Evolutionary conservation across 192 early-diverging fungal genomes (phyloP).

Genomic region (Backusella liffmaniae): DNA sequence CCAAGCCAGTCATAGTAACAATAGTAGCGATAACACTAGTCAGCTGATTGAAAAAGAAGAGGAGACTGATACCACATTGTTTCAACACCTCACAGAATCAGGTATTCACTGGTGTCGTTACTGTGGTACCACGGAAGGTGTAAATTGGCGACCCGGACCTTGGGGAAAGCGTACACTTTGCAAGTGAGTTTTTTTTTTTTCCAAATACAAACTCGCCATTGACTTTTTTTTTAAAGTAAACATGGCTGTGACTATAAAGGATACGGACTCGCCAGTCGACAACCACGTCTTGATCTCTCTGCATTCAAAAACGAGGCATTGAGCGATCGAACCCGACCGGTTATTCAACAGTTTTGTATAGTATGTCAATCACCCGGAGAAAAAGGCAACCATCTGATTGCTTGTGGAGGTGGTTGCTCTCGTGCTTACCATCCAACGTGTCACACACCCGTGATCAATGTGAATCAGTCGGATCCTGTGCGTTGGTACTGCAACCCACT

Average conservation of each 20-base stretch:
- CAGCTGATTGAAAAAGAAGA: not conserved
- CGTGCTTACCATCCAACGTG: conserved; percentile 23
- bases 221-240: conserved; percentile 47
- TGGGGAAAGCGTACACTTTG: conserved; percentile 94
- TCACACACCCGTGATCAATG: not conserved
- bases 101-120: conserved; percentile 89
- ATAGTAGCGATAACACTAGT: not conserved
- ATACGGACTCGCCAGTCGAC: conserved; percentile 87
- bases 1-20: not conserved
- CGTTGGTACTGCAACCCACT: conserved; percentile 17
- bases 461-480: conserved; percentile 9
- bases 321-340: not conserved
- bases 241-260: conserved; percentile 96
- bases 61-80: conserved; percentile 47
- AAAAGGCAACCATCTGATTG: not conserved
- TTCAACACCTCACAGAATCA: conserved; percentile 59
- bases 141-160: conserved; percentile 90
- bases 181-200: conserved; percentile 52
- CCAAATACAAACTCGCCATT: not conserved
- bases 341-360: not conserved
- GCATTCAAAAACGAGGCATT: conserved; percentile 46
- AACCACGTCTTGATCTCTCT: conserved; percentile 81
- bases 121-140: conserved; percentile 87
- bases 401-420: conserved; percentile 23
- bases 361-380: not conserved